phyloP scores from a whole-genome alignment of 768 basidiomycete species.

The Russula vinacea region DNA sequence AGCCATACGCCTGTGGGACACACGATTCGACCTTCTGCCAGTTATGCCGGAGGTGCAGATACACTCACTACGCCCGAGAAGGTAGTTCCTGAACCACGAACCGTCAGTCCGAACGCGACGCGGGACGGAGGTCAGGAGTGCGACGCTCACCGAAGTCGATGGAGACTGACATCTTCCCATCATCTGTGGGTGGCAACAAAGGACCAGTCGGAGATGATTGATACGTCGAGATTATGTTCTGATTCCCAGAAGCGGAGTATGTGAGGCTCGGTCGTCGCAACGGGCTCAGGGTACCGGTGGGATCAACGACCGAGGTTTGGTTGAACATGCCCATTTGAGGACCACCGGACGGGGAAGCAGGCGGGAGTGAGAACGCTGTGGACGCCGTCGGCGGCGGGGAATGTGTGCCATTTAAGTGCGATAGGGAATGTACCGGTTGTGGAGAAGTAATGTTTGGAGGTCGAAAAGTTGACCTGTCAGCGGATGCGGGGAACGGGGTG shows the following conservation, averaged over 20 bases:
- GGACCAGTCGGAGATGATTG: slow-evolving; percentile 9
- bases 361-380: background rate
- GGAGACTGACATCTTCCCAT: slow-evolving; percentile 77
- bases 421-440: slow-evolving; percentile 1
- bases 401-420: background rate
- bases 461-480: background rate
- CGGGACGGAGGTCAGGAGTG: background rate
- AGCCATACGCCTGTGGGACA: slow-evolving; percentile 68
- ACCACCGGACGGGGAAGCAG: slow-evolving; percentile 6
- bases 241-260: slow-evolving; percentile 16
- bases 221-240: slow-evolving; percentile 19
- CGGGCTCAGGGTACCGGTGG: background rate
- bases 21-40: background rate
- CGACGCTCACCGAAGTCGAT: slow-evolving; percentile 70
- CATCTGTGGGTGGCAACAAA: slow-evolving; percentile 40
- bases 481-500: background rate
- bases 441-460: slow-evolving; percentile 6
- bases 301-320: slow-evolving; percentile 4
- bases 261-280: slow-evolving; percentile 24
- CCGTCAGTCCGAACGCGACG: slow-evolving; percentile 18
- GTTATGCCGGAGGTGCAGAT: slow-evolving; percentile 1
- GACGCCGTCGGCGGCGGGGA: slow-evolving; percentile 10
- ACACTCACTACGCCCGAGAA: slow-evolving; percentile 82
- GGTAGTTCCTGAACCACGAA: slow-evolving; percentile 59
- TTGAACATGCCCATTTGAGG: slow-evolving; percentile 3